Evolutionary conservation across 2,329 filamentous ascomycete species (phyloP).

Genomic region (Botryosphaeria dothidea): DNA sequence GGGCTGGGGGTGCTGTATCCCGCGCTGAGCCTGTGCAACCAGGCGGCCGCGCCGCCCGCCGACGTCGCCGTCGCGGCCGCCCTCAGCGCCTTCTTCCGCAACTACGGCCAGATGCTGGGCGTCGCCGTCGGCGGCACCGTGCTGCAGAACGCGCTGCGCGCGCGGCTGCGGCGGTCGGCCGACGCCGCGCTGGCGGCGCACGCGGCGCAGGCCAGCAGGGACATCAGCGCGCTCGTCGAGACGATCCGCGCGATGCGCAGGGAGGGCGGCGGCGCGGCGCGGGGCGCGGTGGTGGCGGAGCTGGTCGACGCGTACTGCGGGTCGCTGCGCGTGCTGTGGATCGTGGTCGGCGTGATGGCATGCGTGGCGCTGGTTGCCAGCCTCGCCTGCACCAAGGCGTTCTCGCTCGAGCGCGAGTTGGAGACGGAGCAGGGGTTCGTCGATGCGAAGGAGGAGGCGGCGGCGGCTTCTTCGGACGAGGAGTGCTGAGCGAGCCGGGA

Average conservation of each 20-base stretch:
- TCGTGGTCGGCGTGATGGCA: conserved; percentile 31
- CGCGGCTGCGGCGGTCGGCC: conserved; percentile 22
- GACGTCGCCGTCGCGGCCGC: conserved; percentile 39
- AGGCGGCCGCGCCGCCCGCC: conserved; percentile 41
- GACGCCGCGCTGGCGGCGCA: conserved; percentile 22
- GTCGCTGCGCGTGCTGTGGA: conserved; percentile 32
- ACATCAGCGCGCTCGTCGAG: conserved; percentile 30
- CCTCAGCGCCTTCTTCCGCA: conserved; percentile 50
- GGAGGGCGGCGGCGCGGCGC: conserved; percentile 16
- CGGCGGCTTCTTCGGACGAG: too few species aligned
- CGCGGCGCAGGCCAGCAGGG: conserved; percentile 26
- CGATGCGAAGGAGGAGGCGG: neutral
- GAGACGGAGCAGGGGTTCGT: conserved; percentile 20
- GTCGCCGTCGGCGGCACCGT: conserved; percentile 46
- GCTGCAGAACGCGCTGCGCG: conserved; percentile 38
- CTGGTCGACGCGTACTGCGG: conserved; percentile 29
- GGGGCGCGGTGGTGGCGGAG: conserved; percentile 23
- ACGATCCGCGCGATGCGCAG: conserved; percentile 26
- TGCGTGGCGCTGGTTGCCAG: conserved; percentile 28
- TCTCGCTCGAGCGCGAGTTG: conserved; percentile 12
- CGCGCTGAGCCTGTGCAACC: conserved; percentile 46
- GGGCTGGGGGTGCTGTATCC: conserved; percentile 48
- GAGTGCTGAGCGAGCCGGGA: too few species aligned
- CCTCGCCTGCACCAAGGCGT: neutral
- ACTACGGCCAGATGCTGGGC: conserved; percentile 51